These are phyloP conservation scores for Tephrocybe rancida DNA, from an alignment of 768 basidiomycete species.

Conservation along the genomic window DNA sequence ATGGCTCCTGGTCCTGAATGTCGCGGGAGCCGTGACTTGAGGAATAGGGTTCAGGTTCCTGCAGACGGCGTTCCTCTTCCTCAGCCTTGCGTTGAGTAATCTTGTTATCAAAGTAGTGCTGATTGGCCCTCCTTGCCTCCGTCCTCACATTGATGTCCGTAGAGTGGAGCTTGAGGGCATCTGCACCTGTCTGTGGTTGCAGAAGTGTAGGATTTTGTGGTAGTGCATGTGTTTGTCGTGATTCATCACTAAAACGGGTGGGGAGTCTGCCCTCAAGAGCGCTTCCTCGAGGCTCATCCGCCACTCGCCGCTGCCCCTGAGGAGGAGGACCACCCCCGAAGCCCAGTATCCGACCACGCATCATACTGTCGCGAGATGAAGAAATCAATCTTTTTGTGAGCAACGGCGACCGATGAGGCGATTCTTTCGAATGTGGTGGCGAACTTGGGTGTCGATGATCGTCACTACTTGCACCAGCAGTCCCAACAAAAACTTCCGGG, in stretches of 20 bases:
- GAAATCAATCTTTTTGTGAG: no score
- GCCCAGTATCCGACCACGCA: no score
- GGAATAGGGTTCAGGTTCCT: background rate
- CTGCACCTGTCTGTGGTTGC: slow-evolving; percentile 3
- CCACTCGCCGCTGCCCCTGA: no score
- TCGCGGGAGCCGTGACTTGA: background rate
- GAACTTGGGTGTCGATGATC: slow-evolving; percentile 23
- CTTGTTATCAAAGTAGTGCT: background rate
- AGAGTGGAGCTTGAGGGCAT: background rate
- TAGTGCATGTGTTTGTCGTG: slow-evolving; percentile 15
- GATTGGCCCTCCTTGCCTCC: background rate
- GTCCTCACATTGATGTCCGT: slow-evolving; percentile 7
- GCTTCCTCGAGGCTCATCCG: slow-evolving; percentile 10
- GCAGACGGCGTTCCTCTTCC: background rate
- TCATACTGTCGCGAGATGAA: no score
- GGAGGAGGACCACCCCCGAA: no score
- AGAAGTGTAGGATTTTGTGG: slow-evolving; percentile 17
- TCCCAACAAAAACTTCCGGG: slow-evolving; percentile 10
- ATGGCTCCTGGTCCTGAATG: background rate
- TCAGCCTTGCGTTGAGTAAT: background rate
- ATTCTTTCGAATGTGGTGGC: slow-evolving; percentile 30
- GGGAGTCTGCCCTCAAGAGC: slow-evolving; percentile 23
- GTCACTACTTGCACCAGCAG: no score
- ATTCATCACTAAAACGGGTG: slow-evolving; percentile 20
- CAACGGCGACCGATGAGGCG: slow-evolving; percentile 24